These are phyloP conservation scores for Cenococcum geophilum DNA, from an alignment of 495 filamentous ascomycete genomes.

Conservation along the genomic window DNA sequence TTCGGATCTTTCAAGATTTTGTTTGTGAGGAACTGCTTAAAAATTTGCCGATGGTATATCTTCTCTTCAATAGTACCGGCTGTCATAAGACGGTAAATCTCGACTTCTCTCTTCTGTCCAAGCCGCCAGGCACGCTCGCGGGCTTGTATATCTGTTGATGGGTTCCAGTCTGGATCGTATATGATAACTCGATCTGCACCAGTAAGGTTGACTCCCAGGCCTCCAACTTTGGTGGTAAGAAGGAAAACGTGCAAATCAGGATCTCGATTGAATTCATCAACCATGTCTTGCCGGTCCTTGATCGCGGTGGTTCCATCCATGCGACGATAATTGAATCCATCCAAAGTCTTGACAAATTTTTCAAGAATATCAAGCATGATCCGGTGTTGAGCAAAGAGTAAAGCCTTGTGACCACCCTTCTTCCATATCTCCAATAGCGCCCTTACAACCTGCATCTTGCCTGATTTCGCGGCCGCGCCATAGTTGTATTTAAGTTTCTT, in stretches of 20 bases:
- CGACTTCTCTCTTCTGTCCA: conserved; percentile 89
- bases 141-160: conserved; percentile 86
- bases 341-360: conserved; percentile 59
- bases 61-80: conserved; percentile 97
- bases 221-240: conserved; percentile 90
- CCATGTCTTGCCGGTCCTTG: conserved; percentile 70
- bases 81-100: conserved; percentile 93
- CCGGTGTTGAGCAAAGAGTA: conserved; percentile 83
- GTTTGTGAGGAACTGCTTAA: conserved; percentile 91
- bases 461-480: conserved; percentile 67
- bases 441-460: conserved; percentile 91
- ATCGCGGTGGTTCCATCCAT: conserved; percentile 92
- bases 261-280: conserved; percentile 85
- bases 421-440: conserved; percentile 81
- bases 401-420: conserved; percentile 76
- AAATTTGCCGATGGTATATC: conserved; percentile 96
- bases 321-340: conserved; percentile 68
- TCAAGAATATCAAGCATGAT: conserved; percentile 94
- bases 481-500: conserved; percentile 61
- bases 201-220: conserved; percentile 87
- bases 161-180: conserved; percentile 97
- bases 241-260: conserved; percentile 79
- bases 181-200: conserved; percentile 95
- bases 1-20: conserved; percentile 92
- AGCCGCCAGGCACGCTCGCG: conserved; percentile 95